phyloP scores from a whole-genome alignment of 495 filamentous ascomycete genomes.

The Cetradonia linearis region DNA sequence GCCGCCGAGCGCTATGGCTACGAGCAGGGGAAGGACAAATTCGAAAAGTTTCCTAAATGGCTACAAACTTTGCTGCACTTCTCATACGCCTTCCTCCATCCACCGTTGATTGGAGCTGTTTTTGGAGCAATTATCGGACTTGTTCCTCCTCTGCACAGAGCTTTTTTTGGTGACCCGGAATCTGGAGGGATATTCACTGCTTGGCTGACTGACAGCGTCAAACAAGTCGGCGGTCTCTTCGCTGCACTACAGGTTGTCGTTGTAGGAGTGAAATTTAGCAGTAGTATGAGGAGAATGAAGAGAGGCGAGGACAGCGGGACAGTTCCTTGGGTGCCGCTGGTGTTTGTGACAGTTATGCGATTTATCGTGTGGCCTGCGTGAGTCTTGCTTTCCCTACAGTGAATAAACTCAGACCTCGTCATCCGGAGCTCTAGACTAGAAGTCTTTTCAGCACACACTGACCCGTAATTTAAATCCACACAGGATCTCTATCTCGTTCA shows the following conservation, averaged over 20 bases:
- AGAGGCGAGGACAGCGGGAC: constrained; percentile 36
- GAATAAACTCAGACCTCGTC: neutral
- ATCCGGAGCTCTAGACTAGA: neutral
- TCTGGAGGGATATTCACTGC: constrained; percentile 62
- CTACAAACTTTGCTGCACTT: constrained; percentile 35
- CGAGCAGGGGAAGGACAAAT: constrained; percentile 28
- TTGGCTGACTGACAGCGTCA: constrained; percentile 58
- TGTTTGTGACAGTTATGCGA: constrained; percentile 47
- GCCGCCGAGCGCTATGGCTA: constrained; percentile 25
- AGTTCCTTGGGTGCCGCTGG: constrained; percentile 43
- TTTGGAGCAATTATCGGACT: constrained; percentile 54
- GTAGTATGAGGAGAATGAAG: constrained; percentile 43
- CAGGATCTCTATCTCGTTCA: constrained; percentile 42
- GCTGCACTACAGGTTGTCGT: constrained; percentile 61
- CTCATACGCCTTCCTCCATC: constrained; percentile 48
- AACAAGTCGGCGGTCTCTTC: constrained; percentile 61
- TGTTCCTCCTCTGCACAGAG: constrained; percentile 47
- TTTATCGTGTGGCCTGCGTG: constrained; percentile 56
- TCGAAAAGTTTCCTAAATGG: constrained; percentile 31
- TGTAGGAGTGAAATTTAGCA: constrained; percentile 58
- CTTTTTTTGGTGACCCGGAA: constrained; percentile 53
- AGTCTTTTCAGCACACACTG: neutral
- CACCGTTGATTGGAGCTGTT: constrained; percentile 54
- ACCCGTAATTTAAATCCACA: neutral
- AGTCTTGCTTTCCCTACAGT: neutral